A percentile compares a stretch with the other conserved stretches of the same genome.
phyloP scores from a whole-genome alignment of 139 green algal genomes.

The Yamagishiella unicocca region DNA sequence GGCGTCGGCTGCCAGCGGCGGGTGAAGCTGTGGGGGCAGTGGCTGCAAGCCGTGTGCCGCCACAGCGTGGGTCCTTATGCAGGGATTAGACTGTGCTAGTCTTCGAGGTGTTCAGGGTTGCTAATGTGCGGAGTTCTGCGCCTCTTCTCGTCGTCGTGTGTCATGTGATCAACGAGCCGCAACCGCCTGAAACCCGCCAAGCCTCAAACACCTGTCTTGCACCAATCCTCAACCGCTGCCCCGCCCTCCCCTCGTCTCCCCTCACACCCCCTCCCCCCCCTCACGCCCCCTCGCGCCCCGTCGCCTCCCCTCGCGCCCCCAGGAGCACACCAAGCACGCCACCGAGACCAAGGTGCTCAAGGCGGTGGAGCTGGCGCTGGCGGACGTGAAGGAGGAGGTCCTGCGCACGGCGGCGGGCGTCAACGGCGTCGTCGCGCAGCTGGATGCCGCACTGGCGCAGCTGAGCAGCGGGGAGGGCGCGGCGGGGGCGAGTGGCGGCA shows the following conservation, averaged over 20 bases:
- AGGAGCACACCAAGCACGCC: constrained; percentile 55
- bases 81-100: too few species aligned
- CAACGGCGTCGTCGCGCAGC: constrained; percentile 44
- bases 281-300: background rate
- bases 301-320: background rate
- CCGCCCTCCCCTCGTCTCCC: background rate
- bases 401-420: constrained; percentile 44
- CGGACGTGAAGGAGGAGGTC: constrained; percentile 13
- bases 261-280: background rate
- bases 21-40: background rate
- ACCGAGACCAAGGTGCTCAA: constrained; percentile 60
- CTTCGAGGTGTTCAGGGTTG: too few species aligned
- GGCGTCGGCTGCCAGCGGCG: background rate
- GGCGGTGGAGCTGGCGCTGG: constrained; percentile 44
- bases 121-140: too few species aligned
- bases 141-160: too few species aligned
- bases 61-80: too few species aligned
- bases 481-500: background rate
- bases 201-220: too few species aligned
- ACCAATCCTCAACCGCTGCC: too few species aligned
- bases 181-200: too few species aligned
- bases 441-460: constrained; percentile 50
- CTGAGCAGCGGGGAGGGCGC: background rate
- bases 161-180: too few species aligned
- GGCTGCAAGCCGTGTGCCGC: background rate